Percentiles rank a stretch among this genome's conserved stretches.
Evolutionary conservation across 495 filamentous ascomycete species (phyloP).

Genomic region (Penicillium malachiteum): DNA sequence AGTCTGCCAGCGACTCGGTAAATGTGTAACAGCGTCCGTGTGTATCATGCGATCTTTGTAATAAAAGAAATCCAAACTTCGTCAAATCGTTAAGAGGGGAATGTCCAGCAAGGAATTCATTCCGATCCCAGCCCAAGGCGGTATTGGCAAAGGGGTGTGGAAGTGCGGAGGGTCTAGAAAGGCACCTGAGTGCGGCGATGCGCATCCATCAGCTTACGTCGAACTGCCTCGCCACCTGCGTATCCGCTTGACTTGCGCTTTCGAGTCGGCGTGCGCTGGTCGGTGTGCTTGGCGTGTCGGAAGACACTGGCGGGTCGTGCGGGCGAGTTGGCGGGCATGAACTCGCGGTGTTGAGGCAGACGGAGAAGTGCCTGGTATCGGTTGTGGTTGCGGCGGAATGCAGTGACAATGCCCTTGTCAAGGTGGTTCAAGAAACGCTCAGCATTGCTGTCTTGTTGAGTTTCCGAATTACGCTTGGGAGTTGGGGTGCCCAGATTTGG

Average conservation of each 20-base stretch:
- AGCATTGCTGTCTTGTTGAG: conserved; percentile 51
- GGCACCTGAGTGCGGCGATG: conserved; percentile 42
- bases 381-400: conserved; percentile 76
- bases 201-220: conserved; percentile 49
- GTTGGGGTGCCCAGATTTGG: conserved; percentile 43
- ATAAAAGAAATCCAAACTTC: conserved; percentile 23
- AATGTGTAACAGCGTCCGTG: conserved; percentile 22
- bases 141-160: background rate
- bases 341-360: conserved; percentile 55
- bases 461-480: conserved; percentile 50
- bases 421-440: conserved; percentile 66
- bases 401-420: conserved; percentile 66
- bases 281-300: conserved; percentile 42
- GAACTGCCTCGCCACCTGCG: conserved; percentile 44
- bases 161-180: conserved; percentile 23
- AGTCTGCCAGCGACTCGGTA: conserved; percentile 30
- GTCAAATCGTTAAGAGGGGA: conserved; percentile 19
- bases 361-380: conserved; percentile 67
- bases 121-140: background rate
- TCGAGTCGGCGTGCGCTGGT: conserved; percentile 43
- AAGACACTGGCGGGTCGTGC: conserved; percentile 49
- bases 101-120: conserved; percentile 1
- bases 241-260: conserved; percentile 43
- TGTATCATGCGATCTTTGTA: conserved; percentile 27
- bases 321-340: conserved; percentile 50